phyloP scores from a whole-genome alignment of 1,139 yeast species.

The Chernovozyma sophiae-reginae region DNA sequence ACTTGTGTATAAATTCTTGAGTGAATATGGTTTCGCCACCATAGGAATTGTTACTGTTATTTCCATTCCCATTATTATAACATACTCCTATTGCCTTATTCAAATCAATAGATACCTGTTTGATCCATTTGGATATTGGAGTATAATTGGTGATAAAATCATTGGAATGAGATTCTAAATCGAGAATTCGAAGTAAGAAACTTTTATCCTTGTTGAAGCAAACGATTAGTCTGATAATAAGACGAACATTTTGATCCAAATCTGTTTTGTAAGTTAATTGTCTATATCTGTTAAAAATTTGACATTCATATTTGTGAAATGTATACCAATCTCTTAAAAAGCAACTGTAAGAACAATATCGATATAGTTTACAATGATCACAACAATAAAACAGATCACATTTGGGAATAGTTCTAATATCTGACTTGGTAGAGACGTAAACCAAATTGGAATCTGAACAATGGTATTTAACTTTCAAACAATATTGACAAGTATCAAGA shows the following conservation, averaged over 20 bases:
- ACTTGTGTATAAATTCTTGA: conserved; percentile 3
- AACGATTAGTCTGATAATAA: conserved; percentile 6
- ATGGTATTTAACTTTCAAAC: conserved; percentile 2
- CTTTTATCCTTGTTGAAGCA: conserved; percentile 3
- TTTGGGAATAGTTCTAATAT: not conserved
- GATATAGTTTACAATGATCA: conserved; percentile 8
- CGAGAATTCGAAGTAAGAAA: conserved; percentile 2
- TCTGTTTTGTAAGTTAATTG: not conserved
- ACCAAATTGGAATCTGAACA: not conserved
- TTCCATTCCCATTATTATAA: not conserved
- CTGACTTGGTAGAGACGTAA: not conserved
- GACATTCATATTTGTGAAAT: conserved; percentile 12
- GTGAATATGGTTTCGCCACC: not conserved
- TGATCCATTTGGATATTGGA: not conserved
- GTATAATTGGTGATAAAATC: not conserved
- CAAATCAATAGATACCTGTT: not conserved
- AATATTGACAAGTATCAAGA: conserved; percentile 8
- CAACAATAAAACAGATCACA: conserved; percentile 4
- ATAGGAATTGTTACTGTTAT: not conserved
- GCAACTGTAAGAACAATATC: conserved; percentile 12
- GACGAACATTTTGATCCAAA: conserved; percentile 4
- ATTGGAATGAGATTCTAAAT: conserved; percentile 5
- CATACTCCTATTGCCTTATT: not conserved
- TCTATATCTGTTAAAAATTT: conserved; percentile 2
- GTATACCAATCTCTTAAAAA: conserved; percentile 7